These are phyloP conservation scores for Stylosanthes scabra DNA, from an alignment of 331 rosid species.

Conservation along the genomic window DNA sequence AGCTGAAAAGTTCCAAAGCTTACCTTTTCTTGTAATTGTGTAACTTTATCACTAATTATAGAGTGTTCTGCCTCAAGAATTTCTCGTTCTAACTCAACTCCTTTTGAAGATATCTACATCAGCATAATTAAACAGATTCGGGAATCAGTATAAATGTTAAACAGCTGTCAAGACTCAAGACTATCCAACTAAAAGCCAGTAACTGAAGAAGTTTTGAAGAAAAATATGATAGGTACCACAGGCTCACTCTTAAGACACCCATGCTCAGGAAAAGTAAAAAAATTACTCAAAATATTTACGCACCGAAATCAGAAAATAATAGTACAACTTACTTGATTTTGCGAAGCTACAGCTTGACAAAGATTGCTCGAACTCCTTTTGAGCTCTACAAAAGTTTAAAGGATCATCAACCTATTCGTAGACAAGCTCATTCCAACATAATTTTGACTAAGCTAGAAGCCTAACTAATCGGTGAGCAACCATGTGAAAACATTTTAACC, in stretches of 20 bases:
- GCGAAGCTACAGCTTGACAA: slow-evolving; percentile 59
- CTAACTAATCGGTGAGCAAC: slow-evolving; percentile 25
- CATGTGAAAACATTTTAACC: neutral
- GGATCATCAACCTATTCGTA: slow-evolving; percentile 36
- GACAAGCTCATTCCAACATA: slow-evolving; percentile 33
- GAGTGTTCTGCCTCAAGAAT: slow-evolving; percentile 85
- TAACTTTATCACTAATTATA: slow-evolving; percentile 66
- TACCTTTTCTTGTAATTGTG: slow-evolving; percentile 72
- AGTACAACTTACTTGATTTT: slow-evolving; percentile 56
- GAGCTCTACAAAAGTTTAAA: slow-evolving; percentile 61
- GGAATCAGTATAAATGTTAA: no score
- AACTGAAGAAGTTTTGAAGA: slow-evolving; percentile 9
- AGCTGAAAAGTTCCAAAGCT: slow-evolving; percentile 28
- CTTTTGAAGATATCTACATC: slow-evolving; percentile 71
- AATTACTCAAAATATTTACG: slow-evolving; percentile 6
- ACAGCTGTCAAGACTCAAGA: slow-evolving; percentile 21
- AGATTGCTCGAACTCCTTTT: slow-evolving; percentile 67
- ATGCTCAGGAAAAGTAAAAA: slow-evolving; percentile 5
- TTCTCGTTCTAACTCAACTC: slow-evolving; percentile 80
- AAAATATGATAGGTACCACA: slow-evolving; percentile 24
- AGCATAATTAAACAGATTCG: slow-evolving; percentile 28
- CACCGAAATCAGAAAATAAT: slow-evolving; percentile 37
- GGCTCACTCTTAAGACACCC: slow-evolving; percentile 15
- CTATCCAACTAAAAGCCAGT: slow-evolving; percentile 20
- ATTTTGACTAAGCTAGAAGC: slow-evolving; percentile 20